A percentile compares a stretch with the other conserved stretches of the same genome.
Evolutionary conservation across 1,284 basidiomycete genomes (phyloP).

Genomic region (Ceratobasidium papillatum): DNA sequence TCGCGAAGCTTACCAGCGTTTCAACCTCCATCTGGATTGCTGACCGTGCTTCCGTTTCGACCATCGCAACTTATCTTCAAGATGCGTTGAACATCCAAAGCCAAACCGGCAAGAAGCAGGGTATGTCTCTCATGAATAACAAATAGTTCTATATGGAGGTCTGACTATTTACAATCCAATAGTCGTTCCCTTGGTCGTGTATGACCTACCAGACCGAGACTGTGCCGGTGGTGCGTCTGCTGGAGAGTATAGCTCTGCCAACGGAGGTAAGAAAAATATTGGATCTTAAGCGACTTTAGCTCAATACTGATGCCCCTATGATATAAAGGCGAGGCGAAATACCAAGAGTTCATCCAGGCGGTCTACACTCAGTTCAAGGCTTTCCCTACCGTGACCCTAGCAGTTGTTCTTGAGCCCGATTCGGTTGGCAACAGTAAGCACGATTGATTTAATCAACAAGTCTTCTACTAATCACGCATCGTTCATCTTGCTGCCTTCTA

Average conservation of each 20-base stretch:
- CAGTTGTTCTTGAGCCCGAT: conserved; percentile 7
- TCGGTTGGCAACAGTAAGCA: conserved; percentile 29
- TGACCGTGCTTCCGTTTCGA: conserved; percentile 17
- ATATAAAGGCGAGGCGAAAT: conserved; percentile 22
- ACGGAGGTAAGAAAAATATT: conserved; percentile 14
- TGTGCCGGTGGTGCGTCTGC: conserved; percentile 24
- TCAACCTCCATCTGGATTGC: conserved; percentile 17
- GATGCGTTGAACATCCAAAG: conserved; percentile 17
- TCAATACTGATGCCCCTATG: neutral
- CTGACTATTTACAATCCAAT: neutral
- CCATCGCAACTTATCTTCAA: conserved; percentile 7
- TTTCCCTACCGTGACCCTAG: neutral
- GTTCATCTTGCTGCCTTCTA: neutral
- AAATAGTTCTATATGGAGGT: neutral
- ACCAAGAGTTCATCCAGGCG: conserved; percentile 9
- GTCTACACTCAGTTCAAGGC: conserved; percentile 7
- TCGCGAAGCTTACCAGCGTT: neutral
- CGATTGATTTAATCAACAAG: too few species aligned
- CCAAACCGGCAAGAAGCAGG: conserved; percentile 1
- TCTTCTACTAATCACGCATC: neutral
- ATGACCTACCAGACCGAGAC: conserved; percentile 26
- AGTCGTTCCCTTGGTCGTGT: conserved; percentile 14
- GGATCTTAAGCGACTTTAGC: neutral
- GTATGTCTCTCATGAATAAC: neutral
- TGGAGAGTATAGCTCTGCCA: conserved; percentile 24